Evolutionary conservation across 192 early-diverging fungal species (phyloP).

Genomic region (Coemansia sp.): DNA sequence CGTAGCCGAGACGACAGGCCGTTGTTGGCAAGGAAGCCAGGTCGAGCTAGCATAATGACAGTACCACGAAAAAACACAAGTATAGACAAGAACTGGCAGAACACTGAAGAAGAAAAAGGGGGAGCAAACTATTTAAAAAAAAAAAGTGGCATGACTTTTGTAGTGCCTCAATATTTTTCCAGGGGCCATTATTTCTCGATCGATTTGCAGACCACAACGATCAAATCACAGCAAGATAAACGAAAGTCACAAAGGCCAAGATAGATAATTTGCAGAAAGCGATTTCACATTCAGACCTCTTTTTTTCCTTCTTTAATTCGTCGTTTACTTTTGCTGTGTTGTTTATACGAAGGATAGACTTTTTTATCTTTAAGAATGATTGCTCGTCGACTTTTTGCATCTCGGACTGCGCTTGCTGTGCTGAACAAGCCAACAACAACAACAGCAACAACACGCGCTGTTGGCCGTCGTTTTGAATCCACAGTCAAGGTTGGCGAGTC

Average conservation of each 20-base stretch:
- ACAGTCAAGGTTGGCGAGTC: constrained; percentile 48
- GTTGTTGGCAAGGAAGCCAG: background rate
- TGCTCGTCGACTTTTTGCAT: constrained; percentile 3
- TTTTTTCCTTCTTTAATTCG: background rate
- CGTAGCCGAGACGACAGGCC: background rate
- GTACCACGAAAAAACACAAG: background rate
- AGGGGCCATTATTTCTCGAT: no score
- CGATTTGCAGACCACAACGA: no score
- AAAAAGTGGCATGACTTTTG: background rate
- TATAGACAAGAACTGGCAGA: background rate
- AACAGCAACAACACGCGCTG: constrained; percentile 20
- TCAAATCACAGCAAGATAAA: no score
- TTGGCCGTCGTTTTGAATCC: constrained; percentile 43
- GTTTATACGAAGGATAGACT: background rate
- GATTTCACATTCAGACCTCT: background rate
- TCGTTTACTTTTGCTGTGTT: background rate
- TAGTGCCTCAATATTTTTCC: no score
- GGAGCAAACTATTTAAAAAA: background rate
- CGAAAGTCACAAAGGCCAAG: no score
- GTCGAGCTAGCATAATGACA: background rate
- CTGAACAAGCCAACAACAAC: background rate
- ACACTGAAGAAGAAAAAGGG: no score
- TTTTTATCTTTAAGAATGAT: constrained; percentile 10
- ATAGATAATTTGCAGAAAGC: background rate
- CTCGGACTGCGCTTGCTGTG: background rate